These are phyloP conservation scores for Bertia moriformis DNA, from an alignment of 2,329 filamentous ascomycete genomes.

Conservation along the genomic window DNA sequence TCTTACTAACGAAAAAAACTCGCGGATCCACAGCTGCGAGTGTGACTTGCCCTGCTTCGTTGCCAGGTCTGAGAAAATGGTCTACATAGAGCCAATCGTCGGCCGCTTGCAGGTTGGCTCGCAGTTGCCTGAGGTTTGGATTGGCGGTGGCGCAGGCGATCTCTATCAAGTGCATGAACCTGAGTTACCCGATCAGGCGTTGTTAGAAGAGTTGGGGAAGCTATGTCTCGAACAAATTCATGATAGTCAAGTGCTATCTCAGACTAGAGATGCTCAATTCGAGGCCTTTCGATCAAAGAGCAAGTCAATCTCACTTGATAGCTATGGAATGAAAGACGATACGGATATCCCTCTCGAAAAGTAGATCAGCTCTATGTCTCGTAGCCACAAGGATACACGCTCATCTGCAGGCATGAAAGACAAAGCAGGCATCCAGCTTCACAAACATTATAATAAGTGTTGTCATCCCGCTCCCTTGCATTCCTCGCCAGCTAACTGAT, in stretches of 20 bases:
- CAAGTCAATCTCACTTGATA: slow-evolving; percentile 18
- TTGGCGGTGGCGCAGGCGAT: slow-evolving; percentile 68
- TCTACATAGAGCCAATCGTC: slow-evolving; percentile 69
- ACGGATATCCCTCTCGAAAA: slow-evolving; percentile 17
- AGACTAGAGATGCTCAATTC: slow-evolving; percentile 13
- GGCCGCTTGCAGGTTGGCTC: slow-evolving; percentile 42
- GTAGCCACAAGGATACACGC: no score
- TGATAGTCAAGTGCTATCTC: slow-evolving; percentile 8
- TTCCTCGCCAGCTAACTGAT: background rate
- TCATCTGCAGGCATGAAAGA: no score
- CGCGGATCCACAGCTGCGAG: slow-evolving; percentile 75
- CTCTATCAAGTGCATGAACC: slow-evolving; percentile 54
- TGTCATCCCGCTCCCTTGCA: no score
- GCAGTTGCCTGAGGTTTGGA: slow-evolving; percentile 58
- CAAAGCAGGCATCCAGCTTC: no score
- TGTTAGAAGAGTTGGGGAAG: slow-evolving; percentile 34
- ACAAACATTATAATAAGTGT: no score
- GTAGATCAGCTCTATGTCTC: no score
- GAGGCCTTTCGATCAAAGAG: slow-evolving; percentile 15
- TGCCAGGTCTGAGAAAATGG: slow-evolving; percentile 32
- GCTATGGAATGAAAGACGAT: slow-evolving; percentile 18
- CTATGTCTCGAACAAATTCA: slow-evolving; percentile 24
- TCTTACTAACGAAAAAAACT: slow-evolving; percentile 46
- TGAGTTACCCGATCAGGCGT: slow-evolving; percentile 31
- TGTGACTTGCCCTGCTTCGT: slow-evolving; percentile 47